A percentile compares a stretch with the other conserved stretches of the same genome.
phyloP scores from a whole-genome alignment of 768 basidiomycete species.

The Mycena maculata region DNA sequence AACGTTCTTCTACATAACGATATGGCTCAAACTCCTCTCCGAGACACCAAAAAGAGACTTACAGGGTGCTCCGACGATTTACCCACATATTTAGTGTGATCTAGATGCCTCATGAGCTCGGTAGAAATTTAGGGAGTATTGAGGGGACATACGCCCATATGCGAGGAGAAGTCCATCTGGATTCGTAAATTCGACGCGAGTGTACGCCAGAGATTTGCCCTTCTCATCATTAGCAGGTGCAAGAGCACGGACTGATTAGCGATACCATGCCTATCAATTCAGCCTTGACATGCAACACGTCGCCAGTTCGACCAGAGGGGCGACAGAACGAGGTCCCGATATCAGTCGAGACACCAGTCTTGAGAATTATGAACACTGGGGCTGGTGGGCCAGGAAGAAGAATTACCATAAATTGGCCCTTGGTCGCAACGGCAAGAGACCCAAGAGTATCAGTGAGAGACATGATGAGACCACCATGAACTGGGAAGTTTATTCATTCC shows the following conservation, averaged over 20 bases:
- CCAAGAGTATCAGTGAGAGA: conserved; percentile 86
- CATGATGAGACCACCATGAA: conserved; percentile 85
- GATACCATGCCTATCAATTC: conserved; percentile 77
- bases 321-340: conserved; percentile 73
- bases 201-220: conserved; percentile 87
- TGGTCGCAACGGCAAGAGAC: conserved; percentile 84
- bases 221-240: conserved; percentile 14
- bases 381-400: background rate
- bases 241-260: conserved; percentile 11
- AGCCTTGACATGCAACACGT: conserved; percentile 72
- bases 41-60: conserved; percentile 33
- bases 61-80: conserved; percentile 66
- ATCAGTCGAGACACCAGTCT: conserved; percentile 86
- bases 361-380: background rate
- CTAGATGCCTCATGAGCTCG: conserved; percentile 49
- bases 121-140: conserved; percentile 7
- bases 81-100: conserved; percentile 89
- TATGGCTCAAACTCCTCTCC: background rate
- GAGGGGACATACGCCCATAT: conserved; percentile 80
- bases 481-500: conserved; percentile 41
- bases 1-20: conserved; percentile 68
- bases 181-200: conserved; percentile 80
- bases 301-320: conserved; percentile 76
- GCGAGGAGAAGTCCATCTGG: conserved; percentile 77
- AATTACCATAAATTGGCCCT: conserved; percentile 77